Percentiles rank a stretch among this genome's conserved stretches.
phyloP scores from a whole-genome alignment of 2,329 filamentous ascomycete genomes.

The Fusarium bulbicola region DNA sequence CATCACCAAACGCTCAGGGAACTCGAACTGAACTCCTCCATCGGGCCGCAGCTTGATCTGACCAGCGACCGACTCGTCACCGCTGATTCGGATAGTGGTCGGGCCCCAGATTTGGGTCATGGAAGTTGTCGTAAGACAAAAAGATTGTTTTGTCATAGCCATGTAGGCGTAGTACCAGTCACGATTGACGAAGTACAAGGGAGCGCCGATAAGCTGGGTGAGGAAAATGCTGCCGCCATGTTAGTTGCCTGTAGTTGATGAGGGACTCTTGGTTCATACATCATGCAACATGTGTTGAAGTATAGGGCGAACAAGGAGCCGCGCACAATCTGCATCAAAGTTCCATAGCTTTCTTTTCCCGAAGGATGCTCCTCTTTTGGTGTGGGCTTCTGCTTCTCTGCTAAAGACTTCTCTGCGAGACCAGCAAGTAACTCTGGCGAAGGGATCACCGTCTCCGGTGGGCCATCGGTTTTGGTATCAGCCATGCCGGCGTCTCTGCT shows the following conservation, averaged over 20 bases:
- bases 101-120: conserved; percentile 91
- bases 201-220: conserved; percentile 79
- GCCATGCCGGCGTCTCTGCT: conserved; percentile 37
- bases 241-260: conserved; percentile 8
- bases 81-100: conserved; percentile 82
- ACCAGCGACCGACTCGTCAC: conserved; percentile 79
- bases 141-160: conserved; percentile 85
- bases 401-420: conserved; percentile 29
- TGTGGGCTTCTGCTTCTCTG: neutral
- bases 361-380: conserved; percentile 57
- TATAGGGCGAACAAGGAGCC: conserved; percentile 62
- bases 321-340: conserved; percentile 60
- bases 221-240: conserved; percentile 63
- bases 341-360: conserved; percentile 63
- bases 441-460: conserved; percentile 41
- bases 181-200: conserved; percentile 78
- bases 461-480: conserved; percentile 32
- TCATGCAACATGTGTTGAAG: conserved; percentile 58
- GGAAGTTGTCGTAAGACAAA: conserved; percentile 79
- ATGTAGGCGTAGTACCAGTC: conserved; percentile 88
- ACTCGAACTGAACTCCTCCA: conserved; percentile 79
- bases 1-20: conserved; percentile 82
- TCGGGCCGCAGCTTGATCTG: conserved; percentile 76
- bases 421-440: conserved; percentile 44
- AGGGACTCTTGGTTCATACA: conserved; percentile 57